Conservation (phyloP, 441 rosid species). For the Gossypium schwendimanii region DNA sequence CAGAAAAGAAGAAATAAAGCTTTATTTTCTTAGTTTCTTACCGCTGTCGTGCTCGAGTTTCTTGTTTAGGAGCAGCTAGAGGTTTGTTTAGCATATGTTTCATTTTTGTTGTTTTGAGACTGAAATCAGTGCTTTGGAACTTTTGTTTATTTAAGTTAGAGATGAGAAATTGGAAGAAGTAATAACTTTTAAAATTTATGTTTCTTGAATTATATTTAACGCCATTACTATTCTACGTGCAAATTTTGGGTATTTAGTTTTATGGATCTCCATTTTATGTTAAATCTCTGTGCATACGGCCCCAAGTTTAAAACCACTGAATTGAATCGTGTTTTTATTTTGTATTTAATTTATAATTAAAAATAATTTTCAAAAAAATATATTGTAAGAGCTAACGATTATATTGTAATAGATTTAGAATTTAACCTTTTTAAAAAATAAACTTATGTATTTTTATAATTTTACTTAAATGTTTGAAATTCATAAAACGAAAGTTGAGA, state of each 20-base stretch:
- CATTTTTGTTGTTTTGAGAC: background rate
- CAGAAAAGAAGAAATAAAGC: constrained; percentile 54
- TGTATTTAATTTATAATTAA: no score
- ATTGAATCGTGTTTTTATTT: no score
- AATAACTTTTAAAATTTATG: background rate
- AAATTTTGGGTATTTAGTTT: background rate
- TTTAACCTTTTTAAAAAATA: no score
- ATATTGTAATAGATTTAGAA: no score
- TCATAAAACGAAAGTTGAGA: no score
- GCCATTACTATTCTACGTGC: background rate
- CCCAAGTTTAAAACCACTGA: no score
- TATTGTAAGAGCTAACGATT: no score
- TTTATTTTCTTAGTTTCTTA: background rate
- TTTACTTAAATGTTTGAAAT: no score
- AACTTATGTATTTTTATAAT: no score
- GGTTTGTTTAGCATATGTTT: constrained; percentile 13
- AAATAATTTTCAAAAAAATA: no score
- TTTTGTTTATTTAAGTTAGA: constrained; percentile 8
- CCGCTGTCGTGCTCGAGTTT: background rate
- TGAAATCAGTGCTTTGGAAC: background rate
- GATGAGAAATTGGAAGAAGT: constrained; percentile 7
- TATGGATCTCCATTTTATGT: no score
- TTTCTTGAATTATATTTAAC: background rate
- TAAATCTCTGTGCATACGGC: no score
- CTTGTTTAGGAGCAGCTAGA: background rate